Conservation (phyloP, 352 stramenopile genomes). For the Pythium rishiriense region DNA sequence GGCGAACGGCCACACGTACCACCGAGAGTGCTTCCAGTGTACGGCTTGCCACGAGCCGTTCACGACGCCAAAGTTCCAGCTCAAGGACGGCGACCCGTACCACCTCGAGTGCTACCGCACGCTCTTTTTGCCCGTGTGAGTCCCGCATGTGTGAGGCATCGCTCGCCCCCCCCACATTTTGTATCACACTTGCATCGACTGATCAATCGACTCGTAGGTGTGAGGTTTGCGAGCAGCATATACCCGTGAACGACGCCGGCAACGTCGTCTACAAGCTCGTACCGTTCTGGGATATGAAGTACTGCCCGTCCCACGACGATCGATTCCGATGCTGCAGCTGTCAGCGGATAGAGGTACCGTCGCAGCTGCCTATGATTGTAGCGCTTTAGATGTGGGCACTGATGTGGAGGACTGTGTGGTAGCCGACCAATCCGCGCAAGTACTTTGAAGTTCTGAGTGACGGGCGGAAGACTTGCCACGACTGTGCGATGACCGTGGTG, state of each 20-base stretch:
- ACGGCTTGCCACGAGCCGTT: constrained; percentile 41
- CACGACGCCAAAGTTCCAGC: constrained; percentile 33
- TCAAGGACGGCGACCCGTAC: constrained; percentile 58
- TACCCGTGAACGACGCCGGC: constrained; percentile 47
- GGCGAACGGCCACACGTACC: constrained; percentile 33
- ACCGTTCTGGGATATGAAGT: constrained; percentile 64
- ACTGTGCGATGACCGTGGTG: constrained; percentile 58
- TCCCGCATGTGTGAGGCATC: neutral
- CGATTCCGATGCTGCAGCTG: constrained; percentile 70
- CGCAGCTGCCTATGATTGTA: too few relatives aligned
- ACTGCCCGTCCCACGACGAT: constrained; percentile 62
- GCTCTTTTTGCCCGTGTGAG: constrained; percentile 51
- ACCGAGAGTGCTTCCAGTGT: constrained; percentile 43
- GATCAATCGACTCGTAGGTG: constrained; percentile 32
- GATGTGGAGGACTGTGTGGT: neutral
- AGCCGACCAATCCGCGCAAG: constrained; percentile 37
- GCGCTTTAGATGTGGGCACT: too few relatives aligned
- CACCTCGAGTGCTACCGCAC: constrained; percentile 64
- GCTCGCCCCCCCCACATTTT: neutral
- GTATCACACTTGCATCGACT: too few relatives aligned
- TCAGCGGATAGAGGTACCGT: constrained; percentile 66
- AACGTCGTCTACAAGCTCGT: constrained; percentile 69
- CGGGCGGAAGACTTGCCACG: constrained; percentile 64
- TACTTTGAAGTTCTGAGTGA: constrained; percentile 63
- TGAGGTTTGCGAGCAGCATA: constrained; percentile 59